phyloP scores from a whole-genome alignment of 2,329 filamentous ascomycete species.

The Cryphonectria nitschkei region DNA sequence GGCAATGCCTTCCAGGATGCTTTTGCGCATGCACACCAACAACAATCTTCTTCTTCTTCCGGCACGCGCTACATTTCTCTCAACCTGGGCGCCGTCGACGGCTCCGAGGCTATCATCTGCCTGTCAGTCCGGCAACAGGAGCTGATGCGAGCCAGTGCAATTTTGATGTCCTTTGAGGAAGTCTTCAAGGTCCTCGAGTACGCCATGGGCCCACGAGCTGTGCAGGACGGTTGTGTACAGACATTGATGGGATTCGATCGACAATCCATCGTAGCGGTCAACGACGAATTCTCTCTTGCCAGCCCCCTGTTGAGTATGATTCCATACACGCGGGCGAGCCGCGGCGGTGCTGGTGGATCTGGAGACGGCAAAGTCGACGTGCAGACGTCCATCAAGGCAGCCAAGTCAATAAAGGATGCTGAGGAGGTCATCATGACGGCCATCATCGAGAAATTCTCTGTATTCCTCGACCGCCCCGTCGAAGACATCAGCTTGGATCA shows the following conservation, averaged over 20 bases:
- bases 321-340: slow-evolving; percentile 16
- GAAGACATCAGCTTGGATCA: slow-evolving; percentile 30
- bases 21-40: slow-evolving; percentile 17
- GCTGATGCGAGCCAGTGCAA: slow-evolving; percentile 4
- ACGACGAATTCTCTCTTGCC: slow-evolving; percentile 29
- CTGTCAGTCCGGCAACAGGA: background rate
- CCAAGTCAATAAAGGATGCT: slow-evolving; percentile 28
- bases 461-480: slow-evolving; percentile 30
- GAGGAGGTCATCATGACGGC: slow-evolving; percentile 30
- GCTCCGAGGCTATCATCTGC: slow-evolving; percentile 16
- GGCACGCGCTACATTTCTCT: slow-evolving; percentile 24
- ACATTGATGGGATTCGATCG: slow-evolving; percentile 32
- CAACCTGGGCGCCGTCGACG: slow-evolving; percentile 19
- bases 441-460: slow-evolving; percentile 32
- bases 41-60: background rate
- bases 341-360: slow-evolving; percentile 4
- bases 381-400: slow-evolving; percentile 13
- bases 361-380: slow-evolving; percentile 21
- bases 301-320: slow-evolving; percentile 32
- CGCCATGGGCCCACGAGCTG: slow-evolving; percentile 31
- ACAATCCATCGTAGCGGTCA: slow-evolving; percentile 30
- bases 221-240: slow-evolving; percentile 30
- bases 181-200: slow-evolving; percentile 33
- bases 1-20: slow-evolving; percentile 42
- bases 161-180: slow-evolving; percentile 32